phyloP scores from a whole-genome alignment of 495 filamentous ascomycete species.

The Venustampulla echinocandica region DNA sequence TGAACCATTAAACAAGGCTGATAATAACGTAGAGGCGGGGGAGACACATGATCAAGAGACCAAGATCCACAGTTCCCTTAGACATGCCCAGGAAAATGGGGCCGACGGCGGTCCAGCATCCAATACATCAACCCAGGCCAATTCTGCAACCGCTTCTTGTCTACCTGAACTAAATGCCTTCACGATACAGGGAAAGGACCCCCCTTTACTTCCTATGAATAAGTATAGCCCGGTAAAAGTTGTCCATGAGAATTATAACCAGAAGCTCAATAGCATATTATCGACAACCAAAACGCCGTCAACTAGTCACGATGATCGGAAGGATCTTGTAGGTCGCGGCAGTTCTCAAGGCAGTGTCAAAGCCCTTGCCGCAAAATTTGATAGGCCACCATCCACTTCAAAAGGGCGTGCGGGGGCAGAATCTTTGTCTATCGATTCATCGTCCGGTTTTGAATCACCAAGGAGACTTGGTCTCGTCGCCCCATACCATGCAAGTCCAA shows the following conservation, averaged over 20 bases:
- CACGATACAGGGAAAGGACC: background rate
- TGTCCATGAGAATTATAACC: background rate
- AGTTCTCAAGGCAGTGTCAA: constrained; percentile 10
- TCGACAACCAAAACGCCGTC: background rate
- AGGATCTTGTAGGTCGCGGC: background rate
- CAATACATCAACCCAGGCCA: background rate
- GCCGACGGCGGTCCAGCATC: background rate
- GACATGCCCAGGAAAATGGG: background rate
- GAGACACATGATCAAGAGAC: background rate
- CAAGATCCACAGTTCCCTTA: background rate
- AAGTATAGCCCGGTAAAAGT: background rate
- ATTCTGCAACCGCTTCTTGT: background rate
- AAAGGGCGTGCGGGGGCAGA: background rate
- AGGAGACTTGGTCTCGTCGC: constrained; percentile 10
- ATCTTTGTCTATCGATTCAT: background rate
- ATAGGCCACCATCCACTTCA: background rate
- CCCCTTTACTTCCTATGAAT: background rate
- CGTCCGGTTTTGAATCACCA: background rate
- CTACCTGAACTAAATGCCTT: background rate
- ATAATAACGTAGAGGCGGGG: too few species aligned
- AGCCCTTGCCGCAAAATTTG: constrained; percentile 19
- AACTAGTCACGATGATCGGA: background rate
- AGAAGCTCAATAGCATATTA: background rate
- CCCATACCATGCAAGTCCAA: constrained; percentile 17
- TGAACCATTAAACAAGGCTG: background rate